Conservation (phyloP, 1,284 basidiomycete species). For the Ganoderma leucocontextum region DNA sequence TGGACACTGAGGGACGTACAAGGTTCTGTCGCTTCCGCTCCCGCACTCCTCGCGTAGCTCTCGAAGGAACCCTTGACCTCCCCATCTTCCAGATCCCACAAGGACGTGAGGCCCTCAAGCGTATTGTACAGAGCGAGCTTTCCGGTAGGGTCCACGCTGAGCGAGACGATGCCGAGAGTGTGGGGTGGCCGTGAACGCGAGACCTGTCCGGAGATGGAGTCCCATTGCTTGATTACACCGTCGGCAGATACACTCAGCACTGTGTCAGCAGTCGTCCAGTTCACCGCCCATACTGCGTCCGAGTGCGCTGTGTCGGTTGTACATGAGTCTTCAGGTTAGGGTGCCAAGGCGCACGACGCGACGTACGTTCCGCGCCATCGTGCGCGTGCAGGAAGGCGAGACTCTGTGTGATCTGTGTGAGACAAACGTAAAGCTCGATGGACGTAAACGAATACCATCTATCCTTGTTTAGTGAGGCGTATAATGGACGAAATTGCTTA, state of each 20-base stretch:
- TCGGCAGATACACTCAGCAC: slow-evolving; percentile 79
- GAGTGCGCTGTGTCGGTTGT: slow-evolving; percentile 65
- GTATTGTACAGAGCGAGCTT: slow-evolving; percentile 76
- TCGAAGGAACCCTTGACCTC: slow-evolving; percentile 70
- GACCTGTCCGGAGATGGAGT: slow-evolving; percentile 69
- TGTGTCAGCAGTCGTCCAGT: slow-evolving; percentile 74
- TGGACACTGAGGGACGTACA: slow-evolving; percentile 57
- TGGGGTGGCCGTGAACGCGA: slow-evolving; percentile 71
- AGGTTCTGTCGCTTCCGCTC: slow-evolving; percentile 65
- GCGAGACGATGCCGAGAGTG: slow-evolving; percentile 76
- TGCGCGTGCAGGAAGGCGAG: slow-evolving; percentile 74
- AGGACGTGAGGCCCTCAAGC: slow-evolving; percentile 79
- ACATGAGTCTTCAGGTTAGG: slow-evolving; percentile 13
- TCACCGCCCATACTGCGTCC: slow-evolving; percentile 83
- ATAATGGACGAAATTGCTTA: background rate
- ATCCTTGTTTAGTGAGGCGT: background rate
- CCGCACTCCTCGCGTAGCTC: slow-evolving; percentile 65
- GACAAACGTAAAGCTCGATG: slow-evolving; percentile 1
- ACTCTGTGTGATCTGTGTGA: slow-evolving; percentile 55
- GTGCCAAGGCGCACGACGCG: slow-evolving; percentile 25
- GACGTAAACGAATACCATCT: background rate
- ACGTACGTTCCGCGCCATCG: slow-evolving; percentile 77
- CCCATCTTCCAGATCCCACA: slow-evolving; percentile 74
- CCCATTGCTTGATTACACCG: slow-evolving; percentile 77
- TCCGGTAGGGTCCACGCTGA: slow-evolving; percentile 74